Conservation (phyloP, 495 filamentous ascomycete genomes). For the Trichoderma parareesei region DNA sequence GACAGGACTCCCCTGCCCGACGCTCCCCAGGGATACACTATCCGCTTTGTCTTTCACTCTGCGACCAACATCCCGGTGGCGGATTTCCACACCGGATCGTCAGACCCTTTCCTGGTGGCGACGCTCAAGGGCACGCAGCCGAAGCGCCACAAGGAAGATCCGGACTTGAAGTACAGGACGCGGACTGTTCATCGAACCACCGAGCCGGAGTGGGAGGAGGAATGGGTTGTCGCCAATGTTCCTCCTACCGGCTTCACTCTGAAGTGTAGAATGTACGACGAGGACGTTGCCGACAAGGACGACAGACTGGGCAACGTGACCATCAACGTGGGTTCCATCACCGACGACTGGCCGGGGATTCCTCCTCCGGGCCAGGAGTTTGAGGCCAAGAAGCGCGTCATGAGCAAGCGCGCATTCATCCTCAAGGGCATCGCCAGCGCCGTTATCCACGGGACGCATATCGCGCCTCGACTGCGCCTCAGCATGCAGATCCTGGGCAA, state of each 20-base stretch:
- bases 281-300: constrained; percentile 79
- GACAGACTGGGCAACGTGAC: constrained; percentile 81
- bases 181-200: constrained; percentile 60
- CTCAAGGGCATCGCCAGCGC: constrained; percentile 51
- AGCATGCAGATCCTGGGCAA: constrained; percentile 68
- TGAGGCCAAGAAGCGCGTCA: constrained; percentile 72
- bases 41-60: constrained; percentile 78
- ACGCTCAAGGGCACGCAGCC: constrained; percentile 55
- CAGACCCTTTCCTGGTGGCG: constrained; percentile 75
- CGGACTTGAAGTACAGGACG: constrained; percentile 62
- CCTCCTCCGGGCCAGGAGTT: constrained; percentile 48
- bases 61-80: constrained; percentile 73
- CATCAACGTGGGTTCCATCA: constrained; percentile 48
- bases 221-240: constrained; percentile 84
- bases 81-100: constrained; percentile 67
- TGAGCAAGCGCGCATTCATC: constrained; percentile 76
- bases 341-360: constrained; percentile 60
- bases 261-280: constrained; percentile 78
- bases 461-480: constrained; percentile 48
- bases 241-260: constrained; percentile 69
- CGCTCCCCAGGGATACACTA: constrained; percentile 66
- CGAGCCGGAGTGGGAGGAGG: constrained; percentile 71
- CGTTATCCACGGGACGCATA: constrained; percentile 47
- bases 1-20: constrained; percentile 69
- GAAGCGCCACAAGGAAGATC: constrained; percentile 72